Base-by-base conservation (phyloP, 164 flowering plant genomes). In the Protea cynaroides region DNA sequence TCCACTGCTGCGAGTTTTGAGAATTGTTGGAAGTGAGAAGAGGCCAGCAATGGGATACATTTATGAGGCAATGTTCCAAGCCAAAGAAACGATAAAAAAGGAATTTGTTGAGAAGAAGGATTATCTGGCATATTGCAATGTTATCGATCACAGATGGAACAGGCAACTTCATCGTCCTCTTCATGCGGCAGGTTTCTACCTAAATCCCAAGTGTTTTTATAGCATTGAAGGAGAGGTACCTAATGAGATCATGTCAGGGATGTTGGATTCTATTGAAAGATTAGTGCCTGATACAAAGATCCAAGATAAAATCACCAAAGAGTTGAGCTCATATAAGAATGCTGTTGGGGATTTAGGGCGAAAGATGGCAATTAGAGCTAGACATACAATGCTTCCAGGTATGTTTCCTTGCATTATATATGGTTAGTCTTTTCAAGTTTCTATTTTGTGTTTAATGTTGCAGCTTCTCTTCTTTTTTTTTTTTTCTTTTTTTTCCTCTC, bases 341-440 rank as follows among this genome's bases (percentile, higher is more conserved):
- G 88, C 85, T 66, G 70, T 55, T 24, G 97, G 98, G 46, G 97
- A 88, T 76, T 86, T 93, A 67, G 96, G 97, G 18, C 77, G 98
- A 62, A 85, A 88, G 78, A 88, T 87, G 86, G 92, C 97, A 36
- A 71, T 83, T 52, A 73, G 98, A 80, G 85, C 96, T 15, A 83
- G 87, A 69, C 84, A 84, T 36, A 74, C 81, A 29, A 67, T 86
- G 67, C 86, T 83, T 61, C 96, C 96, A 53, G 86, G 96, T 92
- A 71, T 76, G 85, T 51, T 53, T 71, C 36, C 47, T 67, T 65
- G 40, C 44, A 52, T 10, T 37, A 24, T 34, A 50, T 24, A 12
- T 18, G 19, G 18, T 56, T 34, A 40, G 23, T 36, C 8, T 23
- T 40, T 55, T 49, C n/a, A 49, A 29, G 34, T 29, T 29, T 29